These are phyloP conservation scores for Moricandia moricandioides DNA, from an alignment of 345 rosid genomes.

Conservation along the genomic window DNA sequence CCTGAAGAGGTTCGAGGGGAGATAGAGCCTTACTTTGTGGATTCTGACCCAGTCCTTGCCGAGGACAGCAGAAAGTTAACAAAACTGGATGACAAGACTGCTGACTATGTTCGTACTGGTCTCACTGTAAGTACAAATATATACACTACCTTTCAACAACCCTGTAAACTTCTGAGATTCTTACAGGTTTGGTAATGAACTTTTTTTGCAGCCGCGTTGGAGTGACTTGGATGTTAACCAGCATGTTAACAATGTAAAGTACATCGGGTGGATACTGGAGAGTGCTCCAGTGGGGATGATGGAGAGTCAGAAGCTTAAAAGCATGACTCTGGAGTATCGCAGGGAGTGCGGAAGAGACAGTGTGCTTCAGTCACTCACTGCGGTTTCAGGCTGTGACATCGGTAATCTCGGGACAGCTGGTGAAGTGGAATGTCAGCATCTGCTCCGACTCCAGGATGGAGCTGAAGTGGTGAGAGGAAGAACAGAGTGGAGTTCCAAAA, in stretches of 20 bases:
- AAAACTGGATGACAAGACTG: conserved; percentile 74
- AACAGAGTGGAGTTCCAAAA: conserved; percentile 85
- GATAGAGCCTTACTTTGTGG: conserved; percentile 69
- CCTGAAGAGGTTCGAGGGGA: conserved; percentile 91
- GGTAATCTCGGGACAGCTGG: conserved; percentile 46
- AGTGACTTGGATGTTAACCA: conserved; percentile 95
- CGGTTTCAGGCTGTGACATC: conserved; percentile 47
- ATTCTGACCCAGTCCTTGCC: conserved; percentile 63
- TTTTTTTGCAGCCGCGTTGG: conserved; percentile 80
- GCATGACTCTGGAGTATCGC: conserved; percentile 85
- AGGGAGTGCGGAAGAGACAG: conserved; percentile 97
- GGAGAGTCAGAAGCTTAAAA: conserved; percentile 78
- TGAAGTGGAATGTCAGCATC: conserved; percentile 79
- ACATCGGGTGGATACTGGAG: conserved; percentile 97
- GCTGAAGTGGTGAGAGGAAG: conserved; percentile 88
- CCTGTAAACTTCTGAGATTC: neutral
- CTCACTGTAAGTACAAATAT: conserved; percentile 61
- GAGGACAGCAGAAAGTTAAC: conserved; percentile 89
- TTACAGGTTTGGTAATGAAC: neutral
- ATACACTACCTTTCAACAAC: neutral
- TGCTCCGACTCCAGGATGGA: conserved; percentile 82
- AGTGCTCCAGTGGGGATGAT: conserved; percentile 82
- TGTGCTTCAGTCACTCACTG: conserved; percentile 86
- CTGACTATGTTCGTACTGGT: conserved; percentile 70
- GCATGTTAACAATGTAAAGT: conserved; percentile 98